Evolutionary conservation across 208 protist genomes (phyloP), one percentile per base, ranked within the genome.

Genomic region (Crithidia expoeki): DNA sequence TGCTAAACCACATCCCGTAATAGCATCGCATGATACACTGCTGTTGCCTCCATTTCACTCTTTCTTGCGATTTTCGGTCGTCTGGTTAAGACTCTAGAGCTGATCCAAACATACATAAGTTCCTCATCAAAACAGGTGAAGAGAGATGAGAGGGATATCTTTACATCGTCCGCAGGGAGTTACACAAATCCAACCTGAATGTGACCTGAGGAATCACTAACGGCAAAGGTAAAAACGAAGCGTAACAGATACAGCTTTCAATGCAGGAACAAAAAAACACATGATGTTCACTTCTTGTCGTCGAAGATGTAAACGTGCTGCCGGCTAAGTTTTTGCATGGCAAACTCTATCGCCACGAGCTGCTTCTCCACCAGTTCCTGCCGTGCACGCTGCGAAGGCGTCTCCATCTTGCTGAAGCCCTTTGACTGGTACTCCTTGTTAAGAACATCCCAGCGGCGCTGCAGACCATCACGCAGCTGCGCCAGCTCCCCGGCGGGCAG

Each of bases 341-440:
- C 90, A 63, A 90, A 92, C 77, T 98, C 92, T 36, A 98, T 69
- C 5, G 90, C 85, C 59, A 88, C 72, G 10, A 98, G 79, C 60
- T 95, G 80, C 51, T 85, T 86, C 65, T 96, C 92, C 34, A 97
- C 28, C 14, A 70, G 64, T 68, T 96, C 93, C 33, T 96, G 89
- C 27, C 90, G 79, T 28, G 79, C 52, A 62, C 90, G 91, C 72
- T 97, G 87, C n/a, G 86, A 95, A 0, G 88, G 87, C 27, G 93
- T 98, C 76, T 96, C 83, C 47, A 98, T 67, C 49, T 92, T 96
- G 58, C 85, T 94, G 81, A 98, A 96, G 25, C 91, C 90, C 53
- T 93, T 89, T 19, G 92, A 92, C 74, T 98, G 96, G 68, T 97
- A 98, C 55, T 95, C 85, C 56, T 92, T 93, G 81, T 98, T 98